Conservation (phyloP, 768 basidiomycete genomes). For the Xerocomellus amylosporus region DNA sequence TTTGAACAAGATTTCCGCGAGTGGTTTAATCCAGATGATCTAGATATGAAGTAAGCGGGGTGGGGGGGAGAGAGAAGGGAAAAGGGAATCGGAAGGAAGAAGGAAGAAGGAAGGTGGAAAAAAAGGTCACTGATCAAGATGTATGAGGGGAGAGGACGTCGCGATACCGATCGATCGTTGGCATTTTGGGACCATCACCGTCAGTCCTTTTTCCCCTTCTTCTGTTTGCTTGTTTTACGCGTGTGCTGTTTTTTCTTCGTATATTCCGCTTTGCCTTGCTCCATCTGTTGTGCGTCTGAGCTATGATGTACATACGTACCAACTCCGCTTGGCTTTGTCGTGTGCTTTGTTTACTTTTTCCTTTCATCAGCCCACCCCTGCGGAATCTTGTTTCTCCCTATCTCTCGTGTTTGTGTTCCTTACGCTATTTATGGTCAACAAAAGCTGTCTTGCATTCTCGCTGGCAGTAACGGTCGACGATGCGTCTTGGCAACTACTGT, state of each 20-base stretch:
- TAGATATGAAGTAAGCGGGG: constrained; percentile 27
- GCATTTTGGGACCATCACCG: constrained; percentile 9
- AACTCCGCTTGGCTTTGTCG: not conserved
- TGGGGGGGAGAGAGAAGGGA: not conserved
- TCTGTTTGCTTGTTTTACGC: constrained; percentile 3
- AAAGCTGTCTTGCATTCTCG: constrained; percentile 21
- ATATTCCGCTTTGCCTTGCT: constrained; percentile 5
- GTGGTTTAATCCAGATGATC: constrained; percentile 63
- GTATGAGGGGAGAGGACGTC: constrained; percentile 1
- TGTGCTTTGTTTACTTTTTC: constrained; percentile 3
- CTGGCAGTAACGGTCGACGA: not conserved
- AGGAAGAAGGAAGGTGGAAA: not conserved
- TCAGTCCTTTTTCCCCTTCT: constrained; percentile 1
- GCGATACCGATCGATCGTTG: constrained; percentile 4
- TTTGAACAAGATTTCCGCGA: constrained; percentile 75
- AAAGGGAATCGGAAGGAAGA: constrained; percentile 3
- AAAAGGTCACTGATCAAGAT: constrained; percentile 3
- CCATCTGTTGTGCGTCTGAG: constrained; percentile 13
- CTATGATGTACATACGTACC: constrained; percentile 19
- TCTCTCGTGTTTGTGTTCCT: not conserved
- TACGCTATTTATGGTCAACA: constrained; percentile 28
- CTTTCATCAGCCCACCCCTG: not conserved
- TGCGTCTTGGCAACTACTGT: not conserved
- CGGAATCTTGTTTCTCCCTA: constrained; percentile 13
- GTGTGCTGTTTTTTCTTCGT: not conserved